Conservation (phyloP, 2,329 filamentous ascomycete genomes). For the Diaporthe destruens region DNA sequence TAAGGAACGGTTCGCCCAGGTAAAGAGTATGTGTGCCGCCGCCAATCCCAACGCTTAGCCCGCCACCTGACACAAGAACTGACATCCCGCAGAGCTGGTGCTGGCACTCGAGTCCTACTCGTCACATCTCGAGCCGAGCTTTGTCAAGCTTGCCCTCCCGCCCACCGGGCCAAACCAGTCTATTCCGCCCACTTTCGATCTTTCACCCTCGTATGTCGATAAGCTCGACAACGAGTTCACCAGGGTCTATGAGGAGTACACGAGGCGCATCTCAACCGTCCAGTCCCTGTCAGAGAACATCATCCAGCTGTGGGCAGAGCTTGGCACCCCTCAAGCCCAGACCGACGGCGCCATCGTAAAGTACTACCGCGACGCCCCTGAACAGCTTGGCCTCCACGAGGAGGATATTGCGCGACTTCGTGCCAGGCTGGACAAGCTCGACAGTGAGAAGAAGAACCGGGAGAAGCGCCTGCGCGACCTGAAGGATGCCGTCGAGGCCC, state of each 20-base stretch:
- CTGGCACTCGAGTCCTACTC: conserved; percentile 96
- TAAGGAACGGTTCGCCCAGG: conserved; percentile 92
- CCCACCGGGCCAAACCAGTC: conserved; percentile 82
- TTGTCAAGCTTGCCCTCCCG: conserved; percentile 86
- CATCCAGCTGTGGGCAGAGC: conserved; percentile 94
- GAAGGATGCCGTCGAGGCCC: conserved; percentile 79
- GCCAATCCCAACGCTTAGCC: not conserved
- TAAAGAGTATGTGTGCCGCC: conserved; percentile 79
- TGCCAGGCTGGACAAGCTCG: conserved; percentile 81
- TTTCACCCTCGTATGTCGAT: conserved; percentile 90
- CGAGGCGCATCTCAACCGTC: conserved; percentile 81
- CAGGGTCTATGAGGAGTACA: conserved; percentile 96
- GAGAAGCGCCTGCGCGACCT: conserved; percentile 80
- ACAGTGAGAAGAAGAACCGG: conserved; percentile 88
- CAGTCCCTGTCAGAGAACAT: conserved; percentile 83
- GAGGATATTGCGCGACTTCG: conserved; percentile 83
- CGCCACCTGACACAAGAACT: conserved; percentile 39
- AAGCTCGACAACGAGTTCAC: conserved; percentile 92
- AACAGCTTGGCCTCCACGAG: conserved; percentile 92
- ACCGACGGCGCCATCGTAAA: conserved; percentile 90
- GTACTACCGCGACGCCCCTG: conserved; percentile 88
- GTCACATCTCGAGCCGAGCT: conserved; percentile 90
- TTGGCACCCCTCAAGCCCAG: conserved; percentile 93
- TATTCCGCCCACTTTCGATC: conserved; percentile 86
- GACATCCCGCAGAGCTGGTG: conserved; percentile 78